A percentile compares a stretch with the other conserved stretches of the same genome.
Evolutionary conservation across 345 rosid species (phyloP).

Genomic region (Pistacia atlantica): DNA sequence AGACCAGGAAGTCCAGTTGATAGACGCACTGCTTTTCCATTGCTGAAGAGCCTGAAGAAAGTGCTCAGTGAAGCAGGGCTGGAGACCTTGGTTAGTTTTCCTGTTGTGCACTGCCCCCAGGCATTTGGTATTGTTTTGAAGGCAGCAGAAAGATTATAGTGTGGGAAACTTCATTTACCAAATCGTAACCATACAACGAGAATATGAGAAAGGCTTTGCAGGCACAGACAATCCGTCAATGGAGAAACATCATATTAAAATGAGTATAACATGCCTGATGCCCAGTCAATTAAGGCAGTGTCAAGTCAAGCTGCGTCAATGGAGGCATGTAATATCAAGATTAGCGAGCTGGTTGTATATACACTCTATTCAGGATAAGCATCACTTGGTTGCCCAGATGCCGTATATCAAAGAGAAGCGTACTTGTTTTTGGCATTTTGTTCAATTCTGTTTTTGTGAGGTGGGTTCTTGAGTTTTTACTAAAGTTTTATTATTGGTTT

Average conservation of each 20-base stretch:
- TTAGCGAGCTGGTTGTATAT: too few species aligned
- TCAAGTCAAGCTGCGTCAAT: too few species aligned
- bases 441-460: not conserved
- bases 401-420: not conserved
- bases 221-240: too few species aligned
- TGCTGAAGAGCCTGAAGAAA: conserved; percentile 54
- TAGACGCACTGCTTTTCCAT: conserved; percentile 37
- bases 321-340: too few species aligned
- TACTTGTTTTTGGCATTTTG: not conserved
- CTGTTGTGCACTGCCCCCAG: conserved; percentile 94
- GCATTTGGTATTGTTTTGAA: conserved; percentile 75
- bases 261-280: too few species aligned
- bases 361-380: too few species aligned
- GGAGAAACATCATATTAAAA: too few species aligned
- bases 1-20: conserved; percentile 54
- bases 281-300: too few species aligned
- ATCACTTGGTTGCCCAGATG: too few species aligned
- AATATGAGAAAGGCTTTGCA: too few species aligned
- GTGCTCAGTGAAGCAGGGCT: conserved; percentile 65
- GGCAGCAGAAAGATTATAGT: conserved; percentile 68
- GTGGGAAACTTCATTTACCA: conserved; percentile 71
- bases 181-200: too few species aligned
- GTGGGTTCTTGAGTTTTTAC: not conserved
- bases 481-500: not conserved
- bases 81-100: conserved; percentile 73